Conservation (phyloP, 164 flowering plant genomes). For the Stephania japonica region DNA sequence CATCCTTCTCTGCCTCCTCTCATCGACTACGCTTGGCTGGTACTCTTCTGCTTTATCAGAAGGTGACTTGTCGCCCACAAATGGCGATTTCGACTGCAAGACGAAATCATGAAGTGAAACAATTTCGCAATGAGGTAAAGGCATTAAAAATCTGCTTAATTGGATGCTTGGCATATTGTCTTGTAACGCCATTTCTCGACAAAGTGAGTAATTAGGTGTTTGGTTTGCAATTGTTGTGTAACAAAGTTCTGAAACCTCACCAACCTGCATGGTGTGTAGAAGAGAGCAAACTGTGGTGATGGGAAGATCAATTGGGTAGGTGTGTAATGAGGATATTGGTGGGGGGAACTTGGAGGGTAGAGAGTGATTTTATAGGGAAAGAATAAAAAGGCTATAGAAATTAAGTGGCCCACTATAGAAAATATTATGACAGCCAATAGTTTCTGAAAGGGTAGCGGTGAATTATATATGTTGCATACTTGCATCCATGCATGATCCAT, state of each 20-base stretch:
- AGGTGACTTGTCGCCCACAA: conserved; percentile 57
- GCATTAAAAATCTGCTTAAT: conserved; percentile 25
- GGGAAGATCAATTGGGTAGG: conserved; percentile 5
- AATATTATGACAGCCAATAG: conserved; percentile 23
- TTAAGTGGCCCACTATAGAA: conserved; percentile 35
- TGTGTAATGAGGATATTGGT: background rate
- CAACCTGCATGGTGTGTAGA: conserved; percentile 22
- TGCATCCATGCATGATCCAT: background rate
- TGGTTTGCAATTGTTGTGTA: conserved; percentile 29
- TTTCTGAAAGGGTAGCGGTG: conserved; percentile 24
- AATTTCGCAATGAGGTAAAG: conserved; percentile 19
- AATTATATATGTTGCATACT: conserved; percentile 7
- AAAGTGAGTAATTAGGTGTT: conserved; percentile 18
- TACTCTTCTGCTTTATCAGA: conserved; percentile 84
- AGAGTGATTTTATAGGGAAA: conserved; percentile 37
- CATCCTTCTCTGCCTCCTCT: conserved; percentile 87
- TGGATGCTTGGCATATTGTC: conserved; percentile 25
- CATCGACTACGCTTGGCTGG: conserved; percentile 54
- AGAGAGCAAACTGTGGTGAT: background rate
- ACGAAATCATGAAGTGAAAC: conserved; percentile 27
- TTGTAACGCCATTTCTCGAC: conserved; percentile 24
- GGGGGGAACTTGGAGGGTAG: conserved; percentile 7
- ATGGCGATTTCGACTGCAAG: conserved; percentile 23
- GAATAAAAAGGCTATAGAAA: conserved; percentile 12
- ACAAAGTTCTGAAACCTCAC: conserved; percentile 34